phyloP scores from a whole-genome alignment of 2,329 filamentous ascomycete species.

The Ceratocystis lukuohia region DNA sequence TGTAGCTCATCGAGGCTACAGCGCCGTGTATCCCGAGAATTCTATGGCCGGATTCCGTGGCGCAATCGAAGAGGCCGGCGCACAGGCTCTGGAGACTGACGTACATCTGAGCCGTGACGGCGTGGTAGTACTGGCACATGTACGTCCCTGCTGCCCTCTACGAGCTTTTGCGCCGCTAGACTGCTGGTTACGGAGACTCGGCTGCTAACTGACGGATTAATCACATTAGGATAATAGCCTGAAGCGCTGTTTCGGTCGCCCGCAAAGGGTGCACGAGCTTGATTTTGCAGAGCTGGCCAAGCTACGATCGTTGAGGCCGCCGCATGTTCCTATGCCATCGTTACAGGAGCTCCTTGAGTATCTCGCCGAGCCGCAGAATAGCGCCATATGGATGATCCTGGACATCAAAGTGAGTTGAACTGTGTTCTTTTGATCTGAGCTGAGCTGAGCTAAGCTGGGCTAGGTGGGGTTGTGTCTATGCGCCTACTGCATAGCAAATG shows the following conservation, averaged over 20 bases:
- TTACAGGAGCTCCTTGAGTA: conserved; percentile 62
- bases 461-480: no score
- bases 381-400: conserved; percentile 65
- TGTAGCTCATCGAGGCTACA: conserved; percentile 70
- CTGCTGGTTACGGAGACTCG: not conserved
- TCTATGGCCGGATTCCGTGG: conserved; percentile 64
- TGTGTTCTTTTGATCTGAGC: no score
- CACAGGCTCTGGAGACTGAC: conserved; percentile 79
- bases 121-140: conserved; percentile 74
- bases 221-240: conserved; percentile 54
- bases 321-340: conserved; percentile 58
- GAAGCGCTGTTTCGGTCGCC: conserved; percentile 68
- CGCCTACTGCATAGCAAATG: not conserved
- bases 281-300: conserved; percentile 61
- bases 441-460: no score
- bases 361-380: conserved; percentile 48
- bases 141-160: conserved; percentile 28
- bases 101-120: conserved; percentile 70
- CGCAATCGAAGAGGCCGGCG: conserved; percentile 54
- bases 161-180: no score
- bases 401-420: conserved; percentile 61
- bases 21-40: conserved; percentile 70
- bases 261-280: conserved; percentile 58
- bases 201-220: not conserved
- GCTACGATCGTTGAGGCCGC: conserved; percentile 52